Evolutionary conservation across 2,329 filamentous ascomycete species (phyloP), one percentile per base, ranked within the genome.

Genomic region (Ilyonectria destructans): DNA sequence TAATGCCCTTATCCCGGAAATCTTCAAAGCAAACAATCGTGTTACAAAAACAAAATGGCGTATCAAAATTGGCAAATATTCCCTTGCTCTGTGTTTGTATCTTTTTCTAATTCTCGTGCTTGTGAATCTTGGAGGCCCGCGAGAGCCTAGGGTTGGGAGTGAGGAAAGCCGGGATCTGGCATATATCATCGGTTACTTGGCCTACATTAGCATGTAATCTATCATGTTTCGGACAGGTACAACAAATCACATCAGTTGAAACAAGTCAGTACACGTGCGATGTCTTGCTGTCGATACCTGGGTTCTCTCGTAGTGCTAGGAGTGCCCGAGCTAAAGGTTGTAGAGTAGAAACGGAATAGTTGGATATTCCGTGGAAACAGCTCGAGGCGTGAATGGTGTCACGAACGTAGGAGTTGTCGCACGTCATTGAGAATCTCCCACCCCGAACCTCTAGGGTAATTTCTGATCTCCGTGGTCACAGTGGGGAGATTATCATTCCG

Each of bases 21-120:
- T 59, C 15, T 56, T 46, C 46, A 65, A 59, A 54, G 3, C 33
- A 63, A 58, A 67, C 49, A 62, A 57, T 65, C 62, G 49, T 59
- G 57, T 65, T 56, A 52, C 48, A 66, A 46, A 71, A 71, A 43
- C 51, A 71, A 67, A 56, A 70, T 59, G 73, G 73, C 73, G 73
- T 68, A 65, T 74, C 61, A 75, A 75, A 75, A 75, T 69, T 65
- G 65, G 60, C 59, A 70, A 68, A 52, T 62, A 58, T 71, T 49
- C 61, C 45, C 58, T 61, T n/a, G 62, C 63, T 65, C 29, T 65
- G 40, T 60, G 65, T 52, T 48, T 65, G 75, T 69, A 70, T 74
- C 56, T 63, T 60, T 63, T 58, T 68, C 49, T 51, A 62, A 70
- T 71, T 68, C 29, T 46, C 29, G 35, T 29, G 13, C 23, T 45